Base-by-base conservation (phyloP, 176 grass and related monocot genomes). In the Cenchrus fungigraminus region DNA sequence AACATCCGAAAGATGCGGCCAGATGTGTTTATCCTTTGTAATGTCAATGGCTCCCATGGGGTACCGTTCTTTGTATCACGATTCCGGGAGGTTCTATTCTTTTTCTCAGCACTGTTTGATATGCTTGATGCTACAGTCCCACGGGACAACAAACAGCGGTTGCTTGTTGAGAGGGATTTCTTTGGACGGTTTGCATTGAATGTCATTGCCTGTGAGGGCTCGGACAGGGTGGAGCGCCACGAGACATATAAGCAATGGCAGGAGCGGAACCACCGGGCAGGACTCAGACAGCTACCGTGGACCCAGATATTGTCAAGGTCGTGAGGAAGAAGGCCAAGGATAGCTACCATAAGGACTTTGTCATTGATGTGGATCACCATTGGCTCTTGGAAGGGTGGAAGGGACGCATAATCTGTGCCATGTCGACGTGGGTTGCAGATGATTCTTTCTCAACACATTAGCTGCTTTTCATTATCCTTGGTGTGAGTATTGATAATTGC, bases 301-400 rank as follows among this genome's bases (percentile, higher is more conserved):
- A 91, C 82, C 59, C 65, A 72, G 80, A 91, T 3, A 77, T 91
- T 5, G 12, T 96, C 56, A 75, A 68, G 76, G 31, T 19, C 6
- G 76, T 71, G 28, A 76, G 84, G 68, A 8, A 81, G 6, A 96
- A 93, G 84, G 86, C 87, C 65, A 93, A 87, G 54, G 6, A 5
- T 1, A 76, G 81, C 65, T 96, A 91, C 81, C 94, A 96, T 76
- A 96, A 96, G 84, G 94, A 96, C 88, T 93, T 91, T 77, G 89
- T 96, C 69, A 65, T 96, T 3, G 91, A 96, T 79, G 5, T 79
- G 34, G 91, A 96, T 96, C 83, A 96, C 67, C 67, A 78, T 12
- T 96, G 94, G 94, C 87, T 96, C 72, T 84, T 96, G 86, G 91
- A 96, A 46, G 94, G 94, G 32, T 96, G 94, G 94, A 96, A 96